These are phyloP conservation scores for Mycena crocata DNA, from an alignment of 768 basidiomycete genomes.

Conservation along the genomic window DNA sequence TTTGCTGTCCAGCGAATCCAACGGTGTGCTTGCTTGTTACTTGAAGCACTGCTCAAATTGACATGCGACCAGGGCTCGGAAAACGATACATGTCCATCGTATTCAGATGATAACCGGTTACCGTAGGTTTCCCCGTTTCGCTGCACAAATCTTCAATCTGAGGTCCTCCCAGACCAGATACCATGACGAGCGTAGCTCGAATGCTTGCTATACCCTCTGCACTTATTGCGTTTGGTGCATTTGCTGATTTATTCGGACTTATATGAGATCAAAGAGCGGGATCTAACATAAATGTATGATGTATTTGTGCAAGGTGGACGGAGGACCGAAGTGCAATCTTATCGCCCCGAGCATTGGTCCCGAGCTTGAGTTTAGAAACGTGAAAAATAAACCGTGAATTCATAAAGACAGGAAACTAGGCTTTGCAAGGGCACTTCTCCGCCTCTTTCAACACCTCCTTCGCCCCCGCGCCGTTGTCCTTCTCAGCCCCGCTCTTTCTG, in stretches of 20 bases:
- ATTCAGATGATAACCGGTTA: constrained; percentile 72
- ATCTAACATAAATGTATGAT: no score
- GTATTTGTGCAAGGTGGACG: no score
- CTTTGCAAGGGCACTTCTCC: neutral
- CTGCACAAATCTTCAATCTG: neutral
- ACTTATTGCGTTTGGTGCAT: neutral
- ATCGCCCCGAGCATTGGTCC: no score
- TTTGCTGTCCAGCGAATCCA: constrained; percentile 81
- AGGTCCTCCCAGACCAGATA: constrained; percentile 50
- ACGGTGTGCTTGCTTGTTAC: constrained; percentile 51
- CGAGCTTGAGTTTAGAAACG: no score
- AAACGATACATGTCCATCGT: constrained; percentile 74
- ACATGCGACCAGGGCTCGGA: constrained; percentile 49
- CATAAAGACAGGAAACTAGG: neutral
- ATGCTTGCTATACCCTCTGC: constrained; percentile 28
- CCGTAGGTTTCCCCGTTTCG: constrained; percentile 58
- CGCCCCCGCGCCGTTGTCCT: no score
- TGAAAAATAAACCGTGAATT: neutral
- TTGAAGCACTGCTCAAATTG: neutral
- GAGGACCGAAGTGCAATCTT: no score
- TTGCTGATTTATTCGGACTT: constrained; percentile 18
- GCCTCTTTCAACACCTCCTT: neutral
- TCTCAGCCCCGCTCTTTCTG: no score
- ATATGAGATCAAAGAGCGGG: neutral
- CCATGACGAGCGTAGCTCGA: constrained; percentile 41